Evolutionary conservation across 129 eudicot species (phyloP).

Genomic region (Cynara cardunculus): DNA sequence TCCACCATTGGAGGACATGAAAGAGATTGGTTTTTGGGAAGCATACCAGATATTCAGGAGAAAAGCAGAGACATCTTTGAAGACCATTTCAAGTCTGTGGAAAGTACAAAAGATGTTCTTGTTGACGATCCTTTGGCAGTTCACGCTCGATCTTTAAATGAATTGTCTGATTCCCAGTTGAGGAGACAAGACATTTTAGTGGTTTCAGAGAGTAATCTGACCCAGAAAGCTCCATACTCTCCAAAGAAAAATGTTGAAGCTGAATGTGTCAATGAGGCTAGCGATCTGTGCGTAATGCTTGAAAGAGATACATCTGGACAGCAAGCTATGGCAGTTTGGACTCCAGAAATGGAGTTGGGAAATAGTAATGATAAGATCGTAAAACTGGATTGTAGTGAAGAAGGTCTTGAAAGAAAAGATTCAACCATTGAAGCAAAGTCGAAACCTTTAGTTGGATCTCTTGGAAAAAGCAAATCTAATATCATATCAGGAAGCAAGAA

Average conservation of each 20-base stretch:
- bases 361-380: slow-evolving; percentile 13
- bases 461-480: slow-evolving; percentile 38
- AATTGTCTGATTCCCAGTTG: slow-evolving; percentile 26
- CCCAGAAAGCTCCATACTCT: slow-evolving; percentile 9
- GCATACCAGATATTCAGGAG: slow-evolving; percentile 30
- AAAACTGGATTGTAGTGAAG: slow-evolving; percentile 34
- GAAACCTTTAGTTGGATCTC: slow-evolving; percentile 39
- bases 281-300: slow-evolving; percentile 59
- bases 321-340: slow-evolving; percentile 50
- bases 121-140: slow-evolving; percentile 57
- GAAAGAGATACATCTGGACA: slow-evolving; percentile 46
- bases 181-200: slow-evolving; percentile 40
- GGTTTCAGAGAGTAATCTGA: slow-evolving; percentile 39
- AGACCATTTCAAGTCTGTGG: slow-evolving; percentile 26
- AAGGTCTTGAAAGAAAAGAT: slow-evolving; percentile 32
- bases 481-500: slow-evolving; percentile 33
- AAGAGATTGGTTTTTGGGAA: slow-evolving; percentile 50
- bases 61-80: slow-evolving; percentile 27
- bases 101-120: slow-evolving; percentile 36
- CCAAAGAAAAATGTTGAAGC: slow-evolving; percentile 20
- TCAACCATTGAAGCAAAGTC: slow-evolving; percentile 41
- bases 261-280: slow-evolving; percentile 43
- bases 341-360: slow-evolving; percentile 57
- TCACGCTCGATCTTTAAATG: slow-evolving; percentile 29
- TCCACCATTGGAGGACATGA: slow-evolving; percentile 35